Percentiles rank a stretch among this genome's conserved stretches.
Evolutionary conservation across 768 basidiomycete species (phyloP).

Genomic region (Pholiota microspora): DNA sequence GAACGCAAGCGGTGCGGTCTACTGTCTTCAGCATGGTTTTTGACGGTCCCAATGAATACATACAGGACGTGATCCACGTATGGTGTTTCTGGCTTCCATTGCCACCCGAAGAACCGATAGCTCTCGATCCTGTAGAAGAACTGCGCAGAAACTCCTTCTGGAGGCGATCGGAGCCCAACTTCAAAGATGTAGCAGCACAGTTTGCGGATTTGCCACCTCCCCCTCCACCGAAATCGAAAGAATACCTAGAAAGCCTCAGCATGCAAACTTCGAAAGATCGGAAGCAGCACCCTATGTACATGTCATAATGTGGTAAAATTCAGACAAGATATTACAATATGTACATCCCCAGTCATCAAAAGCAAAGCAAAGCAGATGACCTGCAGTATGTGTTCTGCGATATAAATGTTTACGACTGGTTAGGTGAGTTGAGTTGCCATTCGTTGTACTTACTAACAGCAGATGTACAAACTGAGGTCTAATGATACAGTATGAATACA

Average conservation of each 20-base stretch:
- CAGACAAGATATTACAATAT: no score
- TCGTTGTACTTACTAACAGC: slow-evolving; percentile 10
- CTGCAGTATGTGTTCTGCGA: no score
- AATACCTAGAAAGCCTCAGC: slow-evolving; percentile 4
- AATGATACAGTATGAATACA: slow-evolving; percentile 10
- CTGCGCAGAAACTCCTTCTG: slow-evolving; percentile 4
- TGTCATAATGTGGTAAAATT: neutral
- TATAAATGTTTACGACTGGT: no score
- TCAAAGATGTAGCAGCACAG: neutral
- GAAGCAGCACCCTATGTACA: neutral
- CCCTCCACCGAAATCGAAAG: slow-evolving; percentile 9
- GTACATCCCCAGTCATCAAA: no score
- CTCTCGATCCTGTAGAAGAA: slow-evolving; percentile 3
- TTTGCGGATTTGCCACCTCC: slow-evolving; percentile 11
- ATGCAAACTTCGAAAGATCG: neutral
- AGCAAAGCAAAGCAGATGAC: no score
- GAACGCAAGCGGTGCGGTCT: slow-evolving; percentile 30
- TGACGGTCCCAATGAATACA: neutral
- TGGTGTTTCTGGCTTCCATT: slow-evolving; percentile 31
- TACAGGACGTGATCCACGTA: slow-evolving; percentile 30
- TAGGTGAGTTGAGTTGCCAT: no score
- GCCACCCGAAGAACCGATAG: neutral
- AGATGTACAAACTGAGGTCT: slow-evolving; percentile 7
- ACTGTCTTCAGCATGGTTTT: neutral
- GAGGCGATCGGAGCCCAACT: slow-evolving; percentile 7